Evolutionary conservation across 805 yeast species (phyloP), one percentile per base, ranked within the genome.

Genomic region (Sporopachydermia lactativora): DNA sequence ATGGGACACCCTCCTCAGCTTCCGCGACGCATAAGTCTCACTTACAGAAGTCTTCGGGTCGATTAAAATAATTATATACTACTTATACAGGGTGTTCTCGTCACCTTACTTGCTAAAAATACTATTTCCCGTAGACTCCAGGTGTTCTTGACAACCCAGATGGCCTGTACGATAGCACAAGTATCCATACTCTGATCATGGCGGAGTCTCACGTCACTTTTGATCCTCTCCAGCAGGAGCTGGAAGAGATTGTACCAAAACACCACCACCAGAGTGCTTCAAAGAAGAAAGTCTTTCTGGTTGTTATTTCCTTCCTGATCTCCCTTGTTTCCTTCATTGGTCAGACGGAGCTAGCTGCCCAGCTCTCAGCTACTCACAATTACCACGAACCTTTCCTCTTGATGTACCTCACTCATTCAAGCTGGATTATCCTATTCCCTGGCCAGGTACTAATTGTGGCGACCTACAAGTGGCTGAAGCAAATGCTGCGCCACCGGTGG

Each of bases 291-390:
- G 51, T 72, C n/a, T 43, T 61, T 3, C 64, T 70, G 47, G 73
- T 77, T 3, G 58, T 61, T 3, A 47, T 59, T 1, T 63, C 80
- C 2, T 67, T 77, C 35, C 11, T 65, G 1, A 43, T 72, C 1
- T 70, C 80, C 0, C 47, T 77, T 43, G 51, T 71, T 4, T 51
- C 86, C 3, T 85, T 85, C 58, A 86, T 85, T 3, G 51, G 68
- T 13, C 95, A 84, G 53, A 84, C 95, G 0, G 95, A 84, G 54
- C 63, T 77, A 44, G 82, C 94, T 2, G 70, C 84, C 4, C 76
- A 76, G 42, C 66, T 84, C 4, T 79, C 82, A 52, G 61, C 65
- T 19, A 53, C 62, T 4, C 54, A 66, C 17, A 70, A 67, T 3
- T 84, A 74, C 55, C 54, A 69, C 40, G 86, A 83, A 52, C 95